Evolutionary conservation across 2,329 filamentous ascomycete species (phyloP).

Genomic region (Stagonosporopsis chrysanthemi): DNA sequence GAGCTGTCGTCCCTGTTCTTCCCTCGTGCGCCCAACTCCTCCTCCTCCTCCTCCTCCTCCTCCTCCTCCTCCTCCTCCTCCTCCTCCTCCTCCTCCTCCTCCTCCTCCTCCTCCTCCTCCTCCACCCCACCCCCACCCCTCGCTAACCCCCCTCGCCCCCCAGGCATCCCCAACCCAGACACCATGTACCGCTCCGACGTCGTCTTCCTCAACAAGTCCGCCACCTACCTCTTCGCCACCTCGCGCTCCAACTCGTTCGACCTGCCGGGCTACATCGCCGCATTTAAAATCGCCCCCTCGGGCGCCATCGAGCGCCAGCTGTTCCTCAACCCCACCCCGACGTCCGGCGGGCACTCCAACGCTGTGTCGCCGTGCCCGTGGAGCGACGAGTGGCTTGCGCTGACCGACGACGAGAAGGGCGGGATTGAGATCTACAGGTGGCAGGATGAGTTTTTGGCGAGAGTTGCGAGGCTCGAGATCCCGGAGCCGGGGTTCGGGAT

Average conservation of each 20-base stretch:
- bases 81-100: too few relatives aligned
- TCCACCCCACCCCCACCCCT: too few relatives aligned
- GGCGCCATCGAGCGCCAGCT: constrained; percentile 81
- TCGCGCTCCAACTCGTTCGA: constrained; percentile 79
- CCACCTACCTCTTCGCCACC: constrained; percentile 81
- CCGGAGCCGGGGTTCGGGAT: constrained; percentile 91
- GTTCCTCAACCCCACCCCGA: constrained; percentile 82
- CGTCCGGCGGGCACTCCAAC: constrained; percentile 87
- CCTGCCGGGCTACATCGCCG: constrained; percentile 82
- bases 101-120: too few relatives aligned
- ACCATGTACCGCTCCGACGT: constrained; percentile 84
- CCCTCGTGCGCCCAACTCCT: too few relatives aligned
- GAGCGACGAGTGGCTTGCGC: constrained; percentile 87
- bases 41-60: too few relatives aligned
- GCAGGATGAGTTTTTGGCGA: constrained; percentile 79
- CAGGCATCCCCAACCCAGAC: constrained; percentile 58
- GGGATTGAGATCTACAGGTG: constrained; percentile 89
- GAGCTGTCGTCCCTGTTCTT: too few relatives aligned
- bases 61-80: too few relatives aligned
- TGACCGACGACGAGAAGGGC: constrained; percentile 87
- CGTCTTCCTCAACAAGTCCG: constrained; percentile 73
- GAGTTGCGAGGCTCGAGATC: constrained; percentile 79
- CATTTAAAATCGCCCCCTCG: constrained; percentile 72
- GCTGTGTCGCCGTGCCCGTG: constrained; percentile 85
- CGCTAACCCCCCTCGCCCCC: constrained; percentile 3